These are phyloP conservation scores for Leishmania major DNA, from an alignment of 208 protist genomes.

Conservation along the genomic window DNA sequence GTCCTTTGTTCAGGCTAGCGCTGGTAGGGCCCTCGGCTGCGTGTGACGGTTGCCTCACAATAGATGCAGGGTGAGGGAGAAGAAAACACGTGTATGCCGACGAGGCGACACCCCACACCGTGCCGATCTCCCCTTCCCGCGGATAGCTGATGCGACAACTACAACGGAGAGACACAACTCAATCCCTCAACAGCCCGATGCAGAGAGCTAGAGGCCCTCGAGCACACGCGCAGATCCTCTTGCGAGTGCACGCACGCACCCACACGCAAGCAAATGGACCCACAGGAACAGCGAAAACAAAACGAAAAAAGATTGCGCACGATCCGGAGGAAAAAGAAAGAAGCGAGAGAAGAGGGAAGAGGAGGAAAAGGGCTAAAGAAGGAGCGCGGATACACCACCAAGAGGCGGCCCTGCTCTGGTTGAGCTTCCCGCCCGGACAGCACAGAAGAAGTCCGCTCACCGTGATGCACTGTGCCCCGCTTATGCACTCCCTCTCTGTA, in stretches of 20 bases:
- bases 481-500: neutral
- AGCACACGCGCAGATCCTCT: neutral
- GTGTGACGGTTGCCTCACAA: neutral
- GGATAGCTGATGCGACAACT: neutral
- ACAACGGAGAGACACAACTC: neutral
- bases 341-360: slow-evolving; percentile 3
- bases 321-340: slow-evolving; percentile 3
- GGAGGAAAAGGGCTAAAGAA: neutral
- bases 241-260: neutral
- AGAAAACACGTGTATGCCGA: neutral
- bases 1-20: neutral
- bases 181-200: neutral
- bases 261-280: neutral
- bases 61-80: neutral
- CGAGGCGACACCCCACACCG: neutral
- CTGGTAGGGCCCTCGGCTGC: neutral
- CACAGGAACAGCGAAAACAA: neutral
- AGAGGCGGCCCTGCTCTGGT: neutral
- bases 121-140: neutral
- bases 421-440: neutral
- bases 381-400: neutral
- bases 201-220: neutral
- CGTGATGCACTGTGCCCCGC: neutral
- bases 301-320: neutral
- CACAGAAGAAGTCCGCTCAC: neutral